phyloP scores from a whole-genome alignment of 176 grass and related monocot species.

The Phoenix dactylifera region DNA sequence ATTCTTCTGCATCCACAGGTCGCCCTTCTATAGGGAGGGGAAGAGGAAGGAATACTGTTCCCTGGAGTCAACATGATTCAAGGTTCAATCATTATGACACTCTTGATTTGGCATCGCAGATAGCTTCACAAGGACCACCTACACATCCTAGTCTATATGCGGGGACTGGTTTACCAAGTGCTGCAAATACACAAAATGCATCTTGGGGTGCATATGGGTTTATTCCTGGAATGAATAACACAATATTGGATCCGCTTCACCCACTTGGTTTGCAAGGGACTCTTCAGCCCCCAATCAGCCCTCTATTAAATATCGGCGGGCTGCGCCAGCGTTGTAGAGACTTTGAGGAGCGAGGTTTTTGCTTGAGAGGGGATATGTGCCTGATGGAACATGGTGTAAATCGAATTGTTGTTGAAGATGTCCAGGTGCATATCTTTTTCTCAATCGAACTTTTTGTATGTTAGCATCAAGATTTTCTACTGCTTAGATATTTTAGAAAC shows the following conservation, averaged over 20 bases:
- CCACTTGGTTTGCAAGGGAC: constrained; percentile 68
- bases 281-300: constrained; percentile 43
- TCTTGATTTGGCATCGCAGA: constrained; percentile 72
- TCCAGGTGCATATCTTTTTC: constrained; percentile 62
- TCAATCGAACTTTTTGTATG: constrained; percentile 9
- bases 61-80: constrained; percentile 54
- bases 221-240: constrained; percentile 75
- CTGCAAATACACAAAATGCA: constrained; percentile 38
- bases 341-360: constrained; percentile 94
- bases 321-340: constrained; percentile 84
- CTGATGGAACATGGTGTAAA: constrained; percentile 97
- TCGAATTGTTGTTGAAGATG: constrained; percentile 96
- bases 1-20: constrained; percentile 32
- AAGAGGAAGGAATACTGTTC: constrained; percentile 61
- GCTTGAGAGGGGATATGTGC: constrained; percentile 96
- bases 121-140: constrained; percentile 56
- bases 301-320: constrained; percentile 77
- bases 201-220: constrained; percentile 84
- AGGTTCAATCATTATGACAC: constrained; percentile 65
- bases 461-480: constrained; percentile 1
- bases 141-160: constrained; percentile 51
- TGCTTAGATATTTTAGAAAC: too few species aligned
- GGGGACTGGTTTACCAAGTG: constrained; percentile 37
- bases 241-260: constrained; percentile 81
- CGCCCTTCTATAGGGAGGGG: constrained; percentile 47